Evolutionary conservation across 768 basidiomycete genomes (phyloP).

Genomic region (Cyathus striatus): DNA sequence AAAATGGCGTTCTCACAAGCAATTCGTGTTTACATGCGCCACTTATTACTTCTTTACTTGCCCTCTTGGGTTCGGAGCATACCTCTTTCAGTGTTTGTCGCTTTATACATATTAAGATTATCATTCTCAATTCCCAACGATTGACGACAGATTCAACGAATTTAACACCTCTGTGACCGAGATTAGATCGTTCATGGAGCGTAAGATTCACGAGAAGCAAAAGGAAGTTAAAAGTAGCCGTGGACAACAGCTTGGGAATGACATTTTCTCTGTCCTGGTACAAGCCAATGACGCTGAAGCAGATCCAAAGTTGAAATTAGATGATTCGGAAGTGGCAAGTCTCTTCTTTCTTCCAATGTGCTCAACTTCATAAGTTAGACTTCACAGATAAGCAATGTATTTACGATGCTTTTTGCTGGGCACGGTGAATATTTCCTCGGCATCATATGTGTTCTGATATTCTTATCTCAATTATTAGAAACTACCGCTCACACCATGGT

Average conservation of each 20-base stretch:
- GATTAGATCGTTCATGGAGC: conserved; percentile 31
- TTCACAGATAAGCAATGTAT: conserved; percentile 47
- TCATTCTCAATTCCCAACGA: background rate
- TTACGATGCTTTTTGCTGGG: conserved; percentile 50
- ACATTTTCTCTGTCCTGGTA: conserved; percentile 25
- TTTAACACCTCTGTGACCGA: conserved; percentile 21
- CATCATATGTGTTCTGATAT: background rate
- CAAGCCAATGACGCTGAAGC: background rate
- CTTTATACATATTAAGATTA: background rate
- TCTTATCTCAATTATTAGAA: conserved; percentile 25
- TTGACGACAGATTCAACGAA: conserved; percentile 18
- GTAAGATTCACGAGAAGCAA: conserved; percentile 23
- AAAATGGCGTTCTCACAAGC: conserved; percentile 32
- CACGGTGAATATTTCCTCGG: conserved; percentile 32
- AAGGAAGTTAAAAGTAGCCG: conserved; percentile 17
- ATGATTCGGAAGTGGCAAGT: conserved; percentile 20
- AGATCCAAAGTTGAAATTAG: background rate
- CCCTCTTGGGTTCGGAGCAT: conserved; percentile 34
- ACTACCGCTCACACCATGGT: conserved; percentile 47
- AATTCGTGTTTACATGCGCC: conserved; percentile 25
- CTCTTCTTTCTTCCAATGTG: background rate
- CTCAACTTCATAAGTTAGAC: background rate
- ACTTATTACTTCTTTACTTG: conserved; percentile 15
- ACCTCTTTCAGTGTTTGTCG: conserved; percentile 27
- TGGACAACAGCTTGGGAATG: conserved; percentile 2